Evolutionary conservation across 441 rosid genomes (phyloP), one percentile per base, ranked within the genome.

Genomic region (Erysimum pusillum): DNA sequence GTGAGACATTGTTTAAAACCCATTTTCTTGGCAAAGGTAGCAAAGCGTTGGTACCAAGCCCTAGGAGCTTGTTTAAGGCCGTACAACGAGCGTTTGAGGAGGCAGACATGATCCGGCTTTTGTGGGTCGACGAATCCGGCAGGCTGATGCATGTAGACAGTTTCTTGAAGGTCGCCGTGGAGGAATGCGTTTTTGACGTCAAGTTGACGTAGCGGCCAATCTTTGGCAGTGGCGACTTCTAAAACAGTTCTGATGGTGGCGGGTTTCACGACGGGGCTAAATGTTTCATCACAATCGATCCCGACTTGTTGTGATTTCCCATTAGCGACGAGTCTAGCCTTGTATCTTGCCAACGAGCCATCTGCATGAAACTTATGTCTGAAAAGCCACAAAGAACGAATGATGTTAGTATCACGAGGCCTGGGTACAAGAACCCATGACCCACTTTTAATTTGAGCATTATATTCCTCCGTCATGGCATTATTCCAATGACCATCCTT

Each of bases 31-130:
- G n/a, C 46, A 4, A 12, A 13, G 1, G 7, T 4, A 1, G 15
- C 0, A 4, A 42, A 12, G 0, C 7, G 15, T 4, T 4, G 14
- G 1, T 44, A 44, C 15, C 48, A 44, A 0, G 15, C 48, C 0
- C 15, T 15, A 0, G 7, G 15, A 0, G 17, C 17, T 0, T 44
- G 48, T 1, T 44, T 44, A 0, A 44, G 48, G 6, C 48, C 48
- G 2, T 44, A 44, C 0, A 44, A 0, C 0, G 15, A 44, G 0
- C 7, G 6, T 0, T 10, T 2, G 13, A 10, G 44, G 0, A 39
- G 44, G 1, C 17, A 13, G 0, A 44, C 48, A 5, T 44, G 15
- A 2, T 44, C 0, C 0, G 17, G 8, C 2, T 13, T 44, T 2
- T 11, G 0, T 1, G 11, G 11, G 4, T 45, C 51, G 1, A 45